Conservation (phyloP, 2,329 filamentous ascomycete genomes). For the Pyricularia sp. region DNA sequence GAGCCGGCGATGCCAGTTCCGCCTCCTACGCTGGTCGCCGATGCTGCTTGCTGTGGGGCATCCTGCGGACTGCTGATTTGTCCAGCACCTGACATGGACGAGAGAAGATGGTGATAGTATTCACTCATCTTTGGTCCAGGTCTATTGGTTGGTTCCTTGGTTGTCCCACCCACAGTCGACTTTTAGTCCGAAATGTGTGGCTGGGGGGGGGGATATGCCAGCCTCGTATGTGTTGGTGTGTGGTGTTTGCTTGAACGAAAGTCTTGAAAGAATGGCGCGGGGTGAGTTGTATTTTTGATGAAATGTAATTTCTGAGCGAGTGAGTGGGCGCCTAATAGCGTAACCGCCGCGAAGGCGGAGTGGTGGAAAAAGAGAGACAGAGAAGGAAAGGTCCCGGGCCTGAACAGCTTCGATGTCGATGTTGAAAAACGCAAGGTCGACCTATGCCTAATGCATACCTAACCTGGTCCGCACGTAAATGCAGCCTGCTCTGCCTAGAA, state of each 20-base stretch:
- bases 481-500: background rate
- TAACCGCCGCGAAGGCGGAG: background rate
- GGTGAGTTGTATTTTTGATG: background rate
- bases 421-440: background rate
- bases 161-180: background rate
- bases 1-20: conserved; percentile 26
- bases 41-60: conserved; percentile 23
- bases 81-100: conserved; percentile 38
- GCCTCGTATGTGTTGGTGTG: background rate
- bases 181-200: background rate
- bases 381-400: background rate
- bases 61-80: conserved; percentile 17
- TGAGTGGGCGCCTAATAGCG: background rate
- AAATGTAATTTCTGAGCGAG: background rate
- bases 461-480: background rate
- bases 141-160: conserved; percentile 1
- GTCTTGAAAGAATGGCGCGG: background rate
- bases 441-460: background rate
- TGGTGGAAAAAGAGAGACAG: background rate
- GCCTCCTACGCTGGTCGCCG: conserved; percentile 19
- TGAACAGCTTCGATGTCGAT: background rate
- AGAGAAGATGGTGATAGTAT: conserved; percentile 46
- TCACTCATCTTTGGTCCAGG: conserved; percentile 34
- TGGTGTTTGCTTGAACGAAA: background rate
- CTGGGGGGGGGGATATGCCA: background rate